Conservation (phyloP, 352 stramenopile species). For the Discostella stelligera region DNA sequence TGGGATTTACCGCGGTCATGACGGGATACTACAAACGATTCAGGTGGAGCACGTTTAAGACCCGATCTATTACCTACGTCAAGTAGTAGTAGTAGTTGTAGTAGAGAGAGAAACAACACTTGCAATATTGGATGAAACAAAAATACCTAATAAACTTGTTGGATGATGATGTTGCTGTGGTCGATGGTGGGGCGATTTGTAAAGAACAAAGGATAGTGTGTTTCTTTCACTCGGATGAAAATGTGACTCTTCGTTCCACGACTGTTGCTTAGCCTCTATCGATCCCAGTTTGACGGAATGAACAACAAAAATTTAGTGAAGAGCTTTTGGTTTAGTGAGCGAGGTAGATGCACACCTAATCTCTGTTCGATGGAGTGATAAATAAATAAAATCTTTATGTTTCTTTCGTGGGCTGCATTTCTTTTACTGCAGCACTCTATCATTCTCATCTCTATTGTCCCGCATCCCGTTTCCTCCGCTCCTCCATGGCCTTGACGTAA, state of each 20-base stretch:
- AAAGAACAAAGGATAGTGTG: not conserved
- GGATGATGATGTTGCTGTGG: too few relatives aligned
- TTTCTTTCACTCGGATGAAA: not conserved
- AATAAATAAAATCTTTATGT: too few relatives aligned
- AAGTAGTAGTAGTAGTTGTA: too few relatives aligned
- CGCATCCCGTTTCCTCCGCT: slow-evolving; percentile 13
- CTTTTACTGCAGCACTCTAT: not conserved
- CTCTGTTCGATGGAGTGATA: too few relatives aligned
- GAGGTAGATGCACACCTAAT: too few relatives aligned
- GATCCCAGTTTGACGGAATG: not conserved
- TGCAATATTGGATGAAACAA: not conserved
- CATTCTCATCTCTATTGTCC: too few relatives aligned
- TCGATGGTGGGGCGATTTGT: not conserved
- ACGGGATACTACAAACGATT: slow-evolving; percentile 99
- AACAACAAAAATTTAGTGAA: not conserved
- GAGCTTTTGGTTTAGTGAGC: not conserved
- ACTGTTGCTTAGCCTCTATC: not conserved
- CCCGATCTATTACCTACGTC: slow-evolving; percentile 96
- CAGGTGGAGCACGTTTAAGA: slow-evolving; percentile 97
- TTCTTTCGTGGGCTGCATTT: not conserved
- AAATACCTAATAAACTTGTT: too few relatives aligned
- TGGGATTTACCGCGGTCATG: slow-evolving; percentile 89
- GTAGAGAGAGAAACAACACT: not conserved
- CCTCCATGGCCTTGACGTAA: slow-evolving; percentile 54
- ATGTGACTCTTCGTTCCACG: not conserved